Evolutionary conservation across 2,329 filamentous ascomycete species (phyloP).

Genomic region (Colletotrichum musae): DNA sequence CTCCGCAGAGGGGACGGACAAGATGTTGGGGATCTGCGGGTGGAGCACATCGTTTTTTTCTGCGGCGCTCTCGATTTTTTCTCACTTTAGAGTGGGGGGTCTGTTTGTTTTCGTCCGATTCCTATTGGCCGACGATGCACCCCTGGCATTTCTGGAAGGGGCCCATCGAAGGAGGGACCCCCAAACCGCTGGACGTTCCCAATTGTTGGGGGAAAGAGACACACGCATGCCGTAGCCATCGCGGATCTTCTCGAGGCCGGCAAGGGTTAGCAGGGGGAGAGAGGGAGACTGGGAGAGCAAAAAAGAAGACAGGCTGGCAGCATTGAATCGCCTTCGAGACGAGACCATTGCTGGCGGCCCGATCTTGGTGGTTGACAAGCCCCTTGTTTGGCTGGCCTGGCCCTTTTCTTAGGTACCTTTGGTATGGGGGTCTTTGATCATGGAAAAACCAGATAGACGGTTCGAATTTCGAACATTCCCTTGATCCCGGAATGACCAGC

Average conservation of each 20-base stretch:
- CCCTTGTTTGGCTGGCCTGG: slow-evolving; percentile 24
- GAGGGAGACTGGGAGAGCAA: background rate
- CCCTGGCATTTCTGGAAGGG: slow-evolving; percentile 41
- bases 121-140: slow-evolving; percentile 20
- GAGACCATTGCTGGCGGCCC: background rate
- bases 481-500: background rate
- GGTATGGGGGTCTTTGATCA: background rate
- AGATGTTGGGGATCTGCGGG: slow-evolving; percentile 61
- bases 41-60: slow-evolving; percentile 41
- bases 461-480: background rate
- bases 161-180: slow-evolving; percentile 35
- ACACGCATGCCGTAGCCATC: slow-evolving; percentile 30
- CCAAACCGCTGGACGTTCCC: slow-evolving; percentile 34
- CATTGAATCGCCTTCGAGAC: background rate
- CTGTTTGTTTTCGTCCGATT: slow-evolving; percentile 18
- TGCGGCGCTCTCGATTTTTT: slow-evolving; percentile 18
- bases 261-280: background rate
- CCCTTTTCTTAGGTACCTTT: background rate
- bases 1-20: slow-evolving; percentile 50
- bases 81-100: slow-evolving; percentile 20
- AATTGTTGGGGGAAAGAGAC: slow-evolving; percentile 38
- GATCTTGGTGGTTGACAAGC: too few relatives aligned
- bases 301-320: slow-evolving; percentile 16
- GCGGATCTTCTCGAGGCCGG: background rate
- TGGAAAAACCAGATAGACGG: background rate